Percentiles rank a stretch among this genome's conserved stretches.
Conservation (phyloP, 2,329 filamentous ascomycete species). For the Peltaster fructicola region DNA sequence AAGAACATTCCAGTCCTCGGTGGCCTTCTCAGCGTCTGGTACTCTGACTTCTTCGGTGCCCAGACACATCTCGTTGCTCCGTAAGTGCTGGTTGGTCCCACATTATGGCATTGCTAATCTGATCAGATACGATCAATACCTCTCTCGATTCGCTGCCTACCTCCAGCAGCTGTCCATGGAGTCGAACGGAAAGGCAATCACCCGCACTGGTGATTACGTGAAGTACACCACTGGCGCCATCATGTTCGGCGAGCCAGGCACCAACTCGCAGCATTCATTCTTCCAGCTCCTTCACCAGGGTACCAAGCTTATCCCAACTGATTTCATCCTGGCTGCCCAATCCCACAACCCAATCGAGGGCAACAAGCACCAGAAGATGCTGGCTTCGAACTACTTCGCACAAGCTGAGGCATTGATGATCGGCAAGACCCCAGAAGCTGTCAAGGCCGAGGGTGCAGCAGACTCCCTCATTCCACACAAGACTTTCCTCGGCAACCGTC, state of each 20-base stretch:
- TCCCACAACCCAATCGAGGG: slow-evolving; percentile 89
- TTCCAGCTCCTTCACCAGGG: slow-evolving; percentile 99
- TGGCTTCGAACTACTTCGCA: slow-evolving; percentile 81
- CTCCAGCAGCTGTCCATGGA: slow-evolving; percentile 99
- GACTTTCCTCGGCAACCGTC: slow-evolving; percentile 94
- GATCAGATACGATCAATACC: slow-evolving; percentile 95
- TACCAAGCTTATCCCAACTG: slow-evolving; percentile 93
- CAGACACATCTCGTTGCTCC: slow-evolving; percentile 95
- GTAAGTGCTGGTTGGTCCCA: slow-evolving; percentile 42
- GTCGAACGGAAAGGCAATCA: slow-evolving; percentile 96
- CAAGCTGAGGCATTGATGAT: slow-evolving; percentile 79
- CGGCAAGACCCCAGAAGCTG: slow-evolving; percentile 66
- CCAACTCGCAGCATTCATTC: slow-evolving; percentile 99
- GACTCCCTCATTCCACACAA: slow-evolving; percentile 81
- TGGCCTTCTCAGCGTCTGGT: slow-evolving; percentile 92
- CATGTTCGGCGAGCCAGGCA: slow-evolving; percentile 93
- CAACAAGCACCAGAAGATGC: slow-evolving; percentile 93
- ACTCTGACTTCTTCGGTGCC: slow-evolving; percentile 95
- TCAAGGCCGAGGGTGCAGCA: slow-evolving; percentile 55
- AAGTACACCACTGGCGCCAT: slow-evolving; percentile 97
- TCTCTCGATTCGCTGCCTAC: slow-evolving; percentile 97
- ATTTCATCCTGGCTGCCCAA: slow-evolving; percentile 93
- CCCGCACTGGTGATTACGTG: slow-evolving; percentile 68
- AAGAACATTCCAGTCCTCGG: slow-evolving; percentile 89
- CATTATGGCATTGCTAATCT: no score